Evolutionary conservation across 306 rosid genomes (phyloP), one percentile per base, ranked within the genome.

Genomic region (Mucuna pruriens): DNA sequence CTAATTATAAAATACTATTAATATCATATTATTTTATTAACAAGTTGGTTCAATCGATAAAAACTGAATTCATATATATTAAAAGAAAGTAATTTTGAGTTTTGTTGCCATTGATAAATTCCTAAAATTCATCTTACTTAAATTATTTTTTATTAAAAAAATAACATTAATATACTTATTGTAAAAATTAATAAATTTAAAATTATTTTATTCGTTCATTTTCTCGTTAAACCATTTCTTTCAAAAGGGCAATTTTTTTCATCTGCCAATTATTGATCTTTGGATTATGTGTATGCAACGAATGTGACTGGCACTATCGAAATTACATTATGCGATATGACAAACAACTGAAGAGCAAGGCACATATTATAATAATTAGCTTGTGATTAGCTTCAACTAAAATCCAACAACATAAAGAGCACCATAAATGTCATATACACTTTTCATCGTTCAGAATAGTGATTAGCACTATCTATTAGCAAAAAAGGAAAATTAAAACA

Each of bases 191-290:
- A n/a, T n/a, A n/a, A n/a, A n/a, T n/a, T n/a, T n/a, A n/a, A n/a
- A n/a, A n/a, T n/a, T n/a, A n/a, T n/a, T n/a, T n/a, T n/a, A n/a
- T n/a, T n/a, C n/a, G n/a, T n/a, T n/a, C n/a, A n/a, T n/a, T n/a
- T n/a, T n/a, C n/a, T n/a, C n/a, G n/a, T n/a, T n/a, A n/a, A n/a
- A 29, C 39, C 36, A 38, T 8, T 22, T 49, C 44, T 57, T 52
- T 70, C 46, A 67, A 31, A 62, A 54, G n/a, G 38, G 5, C 74
- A 45, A 73, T 67, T 69, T 29, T 62, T 62, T 67, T 64, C 80
- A 38, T 79, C 78, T 34, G 39, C 75, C 60, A 86, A 64, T 83
- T 67, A 54, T 79, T 65, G 78, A 82, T 45, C 81, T 75, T 79
- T 71, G 57, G 71, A 62, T 82, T 83, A 71, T 44, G 15, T 19